Percentiles rank a stretch among this genome's conserved stretches.
phyloP scores from a whole-genome alignment of 2,329 filamentous ascomycete genomes.

The Penicillium sp. region DNA sequence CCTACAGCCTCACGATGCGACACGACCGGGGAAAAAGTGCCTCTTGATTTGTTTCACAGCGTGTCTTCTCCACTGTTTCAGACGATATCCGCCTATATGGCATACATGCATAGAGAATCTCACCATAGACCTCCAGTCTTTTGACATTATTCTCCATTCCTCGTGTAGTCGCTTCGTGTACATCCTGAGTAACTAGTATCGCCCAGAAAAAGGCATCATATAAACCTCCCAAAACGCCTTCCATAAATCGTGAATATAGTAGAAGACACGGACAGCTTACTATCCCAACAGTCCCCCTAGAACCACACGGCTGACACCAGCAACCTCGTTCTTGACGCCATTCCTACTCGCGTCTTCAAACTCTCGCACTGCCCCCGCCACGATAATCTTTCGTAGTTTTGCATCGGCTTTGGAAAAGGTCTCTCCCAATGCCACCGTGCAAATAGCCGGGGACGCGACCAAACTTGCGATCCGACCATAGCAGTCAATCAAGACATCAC shows the following conservation, averaged over 20 bases:
- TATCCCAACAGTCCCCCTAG: conserved; percentile 75
- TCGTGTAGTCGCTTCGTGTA: not conserved
- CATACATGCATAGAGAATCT: conserved; percentile 19
- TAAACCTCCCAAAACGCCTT: conserved; percentile 6
- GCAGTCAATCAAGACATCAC: conserved; percentile 91
- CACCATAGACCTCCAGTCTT: conserved; percentile 10
- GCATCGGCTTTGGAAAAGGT: conserved; percentile 88
- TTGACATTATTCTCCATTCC: not conserved
- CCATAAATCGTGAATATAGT: conserved; percentile 5
- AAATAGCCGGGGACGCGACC: conserved; percentile 73
- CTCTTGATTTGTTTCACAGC: conserved; percentile 14
- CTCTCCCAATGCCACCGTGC: conserved; percentile 71
- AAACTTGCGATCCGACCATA: conserved; percentile 78
- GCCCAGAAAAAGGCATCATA: not conserved
- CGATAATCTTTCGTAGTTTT: conserved; percentile 81
- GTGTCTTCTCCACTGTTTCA: not conserved
- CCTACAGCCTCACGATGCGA: conserved; percentile 6
- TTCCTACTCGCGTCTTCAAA: conserved; percentile 84
- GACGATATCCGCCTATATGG: conserved; percentile 13
- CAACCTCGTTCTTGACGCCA: conserved; percentile 77
- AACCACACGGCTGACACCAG: conserved; percentile 84
- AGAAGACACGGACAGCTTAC: not conserved
- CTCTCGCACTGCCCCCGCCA: conserved; percentile 83
- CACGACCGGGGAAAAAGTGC: conserved; percentile 16
- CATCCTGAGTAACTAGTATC: not conserved